Base-by-base conservation (phyloP, 2,329 filamentous ascomycete genomes). In the Fusarium anthophilum region DNA sequence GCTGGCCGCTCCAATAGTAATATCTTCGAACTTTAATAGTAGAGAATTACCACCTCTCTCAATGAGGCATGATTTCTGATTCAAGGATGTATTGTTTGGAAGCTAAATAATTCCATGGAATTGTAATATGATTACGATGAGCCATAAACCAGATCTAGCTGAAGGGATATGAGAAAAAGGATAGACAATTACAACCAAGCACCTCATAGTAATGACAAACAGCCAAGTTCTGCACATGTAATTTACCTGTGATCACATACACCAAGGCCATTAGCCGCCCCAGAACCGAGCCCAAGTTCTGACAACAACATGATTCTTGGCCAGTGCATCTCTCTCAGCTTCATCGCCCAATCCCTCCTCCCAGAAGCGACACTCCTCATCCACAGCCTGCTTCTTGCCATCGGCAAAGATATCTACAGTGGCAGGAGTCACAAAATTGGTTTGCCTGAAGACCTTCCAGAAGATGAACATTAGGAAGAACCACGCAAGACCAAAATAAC, bases 121-220 rank as follows among this genome's bases (percentile, higher is more conserved):
- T 20, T 45, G 17, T 10, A 3, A 9, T 14, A 8, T 14, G 24
- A 20, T 24, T 10, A 10, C 10, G 18, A 28, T 10, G 18, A 47
- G 6, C 18, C 13, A 20, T 9, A 11, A 11, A 8, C 13, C 6
- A 11, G 26, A 14, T 15, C 13, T 28, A 20, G 3, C 18, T 22
- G 10, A 7, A 47, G 18, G 24, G 14, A 20, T 20, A 18, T 24
- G 10, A 15, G 24, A 13, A 9, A 20, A 26, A 2, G 5, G 9
- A 26, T 13, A 13, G 11, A 13, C 18, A 8, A 13, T 20, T 22
- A 11, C 13, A 28, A 15, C 9, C 4, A 28, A 15, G 18, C 45
- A 22, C 9, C 20, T 17, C 6, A 17, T 48, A 15, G 5, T 1
- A 30, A 3, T 9, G 4, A 1, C 4, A 17, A 30, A 10, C 4